Evolutionary conservation across 2,329 filamentous ascomycete genomes (phyloP), one percentile per base, ranked within the genome.

Genomic region (Ophiostoma sp.): DNA sequence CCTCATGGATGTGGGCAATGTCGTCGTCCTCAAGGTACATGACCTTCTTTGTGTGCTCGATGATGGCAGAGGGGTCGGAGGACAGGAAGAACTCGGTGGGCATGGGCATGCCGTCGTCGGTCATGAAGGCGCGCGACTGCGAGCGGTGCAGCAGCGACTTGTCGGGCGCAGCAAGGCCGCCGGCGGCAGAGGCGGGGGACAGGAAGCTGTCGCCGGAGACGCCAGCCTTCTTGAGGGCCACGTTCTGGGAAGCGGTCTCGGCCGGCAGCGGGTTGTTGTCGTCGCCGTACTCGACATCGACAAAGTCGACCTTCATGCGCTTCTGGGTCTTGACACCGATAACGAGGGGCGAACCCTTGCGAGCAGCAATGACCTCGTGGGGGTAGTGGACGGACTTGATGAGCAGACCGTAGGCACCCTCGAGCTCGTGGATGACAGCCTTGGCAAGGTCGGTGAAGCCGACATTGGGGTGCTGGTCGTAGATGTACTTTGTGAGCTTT

Each of bases 241-340:
- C 92, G 78, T 97, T 98, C 83, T 99, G 95, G 70, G 94, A 94
- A 71, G 95, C 95, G 73, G 89, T 88, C 86, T 99, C 95, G 67
- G 95, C 95, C 49, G 95, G 89, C 71, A 99, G 89, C 73, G 90
- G 86, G 73, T 83, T 84, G 76, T 89, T 88, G 75, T 97, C 92
- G 76, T 97, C 93, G 66, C 90, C 90, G 79, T 94, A 98, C 82
- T 99, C 95, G 71, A 99, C 95, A 78, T 99, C 95, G 78, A 99
- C 95, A 76, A 99, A 99, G 83, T 99, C 95, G 72, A 99, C 95
- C 89, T 98, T 99, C 95, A 99, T 98, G 83, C 96, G 96, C 85
- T 91, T 96, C 81, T 93, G 86, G 68, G 95, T 98, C 83, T 93
- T 91, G 78, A 99, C 95, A 81, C 95, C 95, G 75, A 99, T 92